Evolutionary conservation across 2,329 filamentous ascomycete genomes (phyloP).

Genomic region (Monosporascus sp.): DNA sequence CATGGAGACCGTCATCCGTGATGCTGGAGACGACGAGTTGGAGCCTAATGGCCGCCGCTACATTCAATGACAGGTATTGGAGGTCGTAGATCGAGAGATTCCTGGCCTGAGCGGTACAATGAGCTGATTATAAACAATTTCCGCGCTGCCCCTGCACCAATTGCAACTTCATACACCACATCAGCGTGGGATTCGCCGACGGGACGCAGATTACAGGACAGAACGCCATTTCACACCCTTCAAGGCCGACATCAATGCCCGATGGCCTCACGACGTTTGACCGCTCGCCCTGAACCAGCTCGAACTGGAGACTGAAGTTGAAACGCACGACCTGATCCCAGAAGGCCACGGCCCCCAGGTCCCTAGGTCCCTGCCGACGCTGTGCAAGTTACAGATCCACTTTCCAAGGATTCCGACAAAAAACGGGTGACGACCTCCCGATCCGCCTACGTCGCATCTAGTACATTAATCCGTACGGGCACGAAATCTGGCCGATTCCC

Average conservation of each 20-base stretch:
- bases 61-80: too few relatives aligned
- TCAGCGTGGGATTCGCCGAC: conserved; percentile 74
- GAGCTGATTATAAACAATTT: conserved; percentile 41
- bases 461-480: conserved; percentile 98
- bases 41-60: too few relatives aligned
- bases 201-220: conserved; percentile 81
- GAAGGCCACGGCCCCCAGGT: conserved; percentile 77
- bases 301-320: conserved; percentile 27
- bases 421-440: conserved; percentile 63
- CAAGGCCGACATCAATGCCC: conserved; percentile 52
- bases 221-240: conserved; percentile 87
- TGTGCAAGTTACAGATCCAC: conserved; percentile 74
- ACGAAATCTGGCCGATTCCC: conserved; percentile 80
- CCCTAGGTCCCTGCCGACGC: conserved; percentile 74
- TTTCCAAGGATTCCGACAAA: conserved; percentile 60
- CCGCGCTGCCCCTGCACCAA: conserved; percentile 85
- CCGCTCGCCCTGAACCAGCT: not conserved
- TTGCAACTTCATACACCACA: conserved; percentile 93
- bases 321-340: conserved; percentile 61
- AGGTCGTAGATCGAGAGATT: too few relatives aligned
- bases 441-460: conserved; percentile 76
- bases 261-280: conserved; percentile 36
- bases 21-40: too few relatives aligned
- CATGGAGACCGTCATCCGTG: too few relatives aligned
- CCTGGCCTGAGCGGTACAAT: too few relatives aligned